phyloP scores from a whole-genome alignment of 176 grass and related monocot genomes.

The Oryza glaberrima region DNA sequence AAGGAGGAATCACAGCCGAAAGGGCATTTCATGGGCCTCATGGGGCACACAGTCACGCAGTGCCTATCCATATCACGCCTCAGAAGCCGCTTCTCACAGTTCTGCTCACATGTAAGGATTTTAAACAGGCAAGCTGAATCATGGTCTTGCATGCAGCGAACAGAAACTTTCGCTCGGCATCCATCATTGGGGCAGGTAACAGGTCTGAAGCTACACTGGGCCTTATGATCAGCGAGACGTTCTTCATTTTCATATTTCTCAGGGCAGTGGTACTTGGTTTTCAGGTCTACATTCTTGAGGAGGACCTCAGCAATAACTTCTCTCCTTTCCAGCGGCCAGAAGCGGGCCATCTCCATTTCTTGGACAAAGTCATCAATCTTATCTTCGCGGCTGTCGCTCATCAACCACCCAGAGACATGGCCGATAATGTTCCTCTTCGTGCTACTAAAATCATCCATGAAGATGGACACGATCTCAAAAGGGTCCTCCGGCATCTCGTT shows the following conservation, averaged over 20 bases:
- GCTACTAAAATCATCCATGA: constrained; percentile 79
- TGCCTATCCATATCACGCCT: constrained; percentile 90
- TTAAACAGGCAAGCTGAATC: constrained; percentile 63
- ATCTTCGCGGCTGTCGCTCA: constrained; percentile 80
- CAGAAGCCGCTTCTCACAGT: constrained; percentile 56
- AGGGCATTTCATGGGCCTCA: constrained; percentile 87
- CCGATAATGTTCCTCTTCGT: constrained; percentile 86
- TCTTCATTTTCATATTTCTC: constrained; percentile 67
- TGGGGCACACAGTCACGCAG: constrained; percentile 80
- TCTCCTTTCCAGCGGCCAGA: constrained; percentile 79
- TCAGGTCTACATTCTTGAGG: constrained; percentile 81
- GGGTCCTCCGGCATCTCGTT: constrained; percentile 66
- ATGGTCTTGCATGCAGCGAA: constrained; percentile 60
- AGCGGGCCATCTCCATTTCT: constrained; percentile 78
- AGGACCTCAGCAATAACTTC: constrained; percentile 64
- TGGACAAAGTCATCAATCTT: constrained; percentile 95
- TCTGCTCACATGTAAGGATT: constrained; percentile 77
- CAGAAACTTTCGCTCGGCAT: constrained; percentile 59
- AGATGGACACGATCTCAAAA: constrained; percentile 61
- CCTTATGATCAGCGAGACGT: constrained; percentile 54
- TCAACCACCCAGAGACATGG: constrained; percentile 82
- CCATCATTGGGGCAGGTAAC: constrained; percentile 61
- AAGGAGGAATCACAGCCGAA: constrained; percentile 72
- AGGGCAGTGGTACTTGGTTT: constrained; percentile 72
- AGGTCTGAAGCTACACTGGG: constrained; percentile 63